A percentile compares a stretch with the other conserved stretches of the same genome.
phyloP scores from a whole-genome alignment of 108 stramenopile genomes.

The Skeletonema marinoi region DNA sequence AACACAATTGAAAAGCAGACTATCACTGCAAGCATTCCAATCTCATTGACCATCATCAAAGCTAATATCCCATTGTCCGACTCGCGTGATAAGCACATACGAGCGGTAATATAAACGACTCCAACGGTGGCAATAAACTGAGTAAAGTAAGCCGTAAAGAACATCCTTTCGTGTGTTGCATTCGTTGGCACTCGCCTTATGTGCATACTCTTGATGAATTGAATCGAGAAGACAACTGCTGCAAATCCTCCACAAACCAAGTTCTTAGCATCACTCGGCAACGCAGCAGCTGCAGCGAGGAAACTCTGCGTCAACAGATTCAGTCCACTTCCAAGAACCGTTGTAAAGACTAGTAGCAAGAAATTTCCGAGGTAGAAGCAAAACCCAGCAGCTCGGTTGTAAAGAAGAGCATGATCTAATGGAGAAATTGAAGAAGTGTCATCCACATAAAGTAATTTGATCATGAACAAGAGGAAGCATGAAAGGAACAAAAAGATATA shows the following conservation, averaged over 20 bases:
- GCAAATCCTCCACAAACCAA: slow-evolving; percentile 83
- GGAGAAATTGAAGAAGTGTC: slow-evolving; percentile 62
- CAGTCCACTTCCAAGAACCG: slow-evolving; percentile 78
- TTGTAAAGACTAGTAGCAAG: slow-evolving; percentile 68
- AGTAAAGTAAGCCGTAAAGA: slow-evolving; percentile 64
- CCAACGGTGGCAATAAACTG: slow-evolving; percentile 62
- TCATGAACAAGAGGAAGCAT: slow-evolving; percentile 81
- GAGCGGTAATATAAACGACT: slow-evolving; percentile 51
- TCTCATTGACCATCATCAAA: slow-evolving; percentile 67
- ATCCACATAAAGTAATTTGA: slow-evolving; percentile 82
- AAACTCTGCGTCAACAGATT: slow-evolving; percentile 82
- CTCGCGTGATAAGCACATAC: slow-evolving; percentile 52
- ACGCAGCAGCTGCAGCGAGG: slow-evolving; percentile 75
- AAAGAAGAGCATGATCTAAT: slow-evolving; percentile 77
- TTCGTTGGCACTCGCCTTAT: slow-evolving; percentile 71
- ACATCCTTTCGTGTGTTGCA: slow-evolving; percentile 53
- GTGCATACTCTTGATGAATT: slow-evolving; percentile 88
- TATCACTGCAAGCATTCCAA: slow-evolving; percentile 69
- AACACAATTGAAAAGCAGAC: slow-evolving; percentile 59
- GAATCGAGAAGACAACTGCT: slow-evolving; percentile 61
- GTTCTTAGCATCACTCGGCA: slow-evolving; percentile 72
- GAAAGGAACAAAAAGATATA: slow-evolving; percentile 71
- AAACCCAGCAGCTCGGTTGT: slow-evolving; percentile 73
- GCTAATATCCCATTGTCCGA: slow-evolving; percentile 46
- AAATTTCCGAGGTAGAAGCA: slow-evolving; percentile 83